Base-by-base conservation (phyloP, 768 basidiomycete species). In the Russula foetens region DNA sequence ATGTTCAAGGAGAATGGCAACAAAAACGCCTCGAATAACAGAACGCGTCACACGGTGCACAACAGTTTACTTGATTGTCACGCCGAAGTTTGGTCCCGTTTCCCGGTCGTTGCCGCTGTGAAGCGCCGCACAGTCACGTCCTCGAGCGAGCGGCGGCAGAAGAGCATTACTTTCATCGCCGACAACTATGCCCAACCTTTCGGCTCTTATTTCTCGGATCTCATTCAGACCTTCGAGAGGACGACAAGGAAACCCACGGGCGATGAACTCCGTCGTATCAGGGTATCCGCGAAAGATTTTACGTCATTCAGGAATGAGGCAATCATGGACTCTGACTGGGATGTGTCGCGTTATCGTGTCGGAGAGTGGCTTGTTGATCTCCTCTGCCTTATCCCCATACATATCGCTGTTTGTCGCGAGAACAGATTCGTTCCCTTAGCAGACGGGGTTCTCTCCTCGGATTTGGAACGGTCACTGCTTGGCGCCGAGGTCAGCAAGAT, bases 281-380 rank as follows among this genome's bases (percentile, higher is more conserved):
- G 53, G 6, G 71, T 82, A 1, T 68, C 68, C 0, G 70, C 76
- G 5, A 59, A 71, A 0, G 51, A 69, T 5, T 75, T 73, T 26
- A 33, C 66, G 1, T 61, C 67, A 5, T 73, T 79, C 52, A 2
- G 51, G n/a, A 17, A n/a, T 57, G 33, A 28, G 45, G 7, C 63
- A 65, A 33, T 39, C n/a, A 11, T 35, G 9, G 23, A 53, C 11
- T 12, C 47, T 67, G 24, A 63, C 57, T 28, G 53, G 38, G 63
- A 69, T 12, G 56, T 73, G 4, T 81, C 81, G 3, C 63, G 64
- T 5, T 79, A 78, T 60, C 72, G 72, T 17, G 73, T 74, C 0
- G 84, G 84, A 38, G 83, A 86, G 68, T 85, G 85, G 85, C 67
- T 85, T 0, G 82, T 81, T 0, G 80, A 84, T 15, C 68, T 85